A percentile compares a stretch with the other conserved stretches of the same genome.
phyloP scores from a whole-genome alignment of 106 monocot species.

The Dendrobium huoshanense region DNA sequence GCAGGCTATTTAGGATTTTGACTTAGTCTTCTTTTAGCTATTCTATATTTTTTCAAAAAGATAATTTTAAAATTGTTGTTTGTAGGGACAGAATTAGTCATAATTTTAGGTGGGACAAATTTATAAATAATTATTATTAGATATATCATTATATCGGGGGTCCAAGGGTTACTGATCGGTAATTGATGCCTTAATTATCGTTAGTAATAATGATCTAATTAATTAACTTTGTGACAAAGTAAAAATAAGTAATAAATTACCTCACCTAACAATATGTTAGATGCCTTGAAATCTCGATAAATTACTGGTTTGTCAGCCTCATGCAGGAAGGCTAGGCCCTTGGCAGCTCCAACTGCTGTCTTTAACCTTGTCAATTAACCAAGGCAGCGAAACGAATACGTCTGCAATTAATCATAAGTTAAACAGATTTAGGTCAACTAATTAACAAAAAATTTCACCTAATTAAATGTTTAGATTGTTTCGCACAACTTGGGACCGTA shows the following conservation, averaged over 20 bases:
- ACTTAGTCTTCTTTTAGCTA: too few species aligned
- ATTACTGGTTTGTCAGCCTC: slow-evolving; percentile 38
- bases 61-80: background rate
- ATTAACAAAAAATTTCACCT: background rate
- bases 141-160: too few species aligned
- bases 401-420: slow-evolving; percentile 11
- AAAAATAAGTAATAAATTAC: rapidly evolving
- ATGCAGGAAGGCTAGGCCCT: slow-evolving; percentile 71
- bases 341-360: slow-evolving; percentile 67
- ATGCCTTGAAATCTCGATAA: too few species aligned
- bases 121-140: too few species aligned
- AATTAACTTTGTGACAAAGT: background rate
- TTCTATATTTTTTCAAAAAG: too few species aligned
- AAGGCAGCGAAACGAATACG: slow-evolving; percentile 31
- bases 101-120: too few species aligned
- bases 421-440: background rate
- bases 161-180: too few species aligned
- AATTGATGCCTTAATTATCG: too few species aligned
- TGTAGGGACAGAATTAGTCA: too few species aligned
- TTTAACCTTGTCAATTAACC: slow-evolving; percentile 61
- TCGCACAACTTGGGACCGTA: background rate
- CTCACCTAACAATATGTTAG: rapidly evolving
- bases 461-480: background rate
- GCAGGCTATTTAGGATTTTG: background rate
- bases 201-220: too few species aligned